phyloP scores from a whole-genome alignment of 495 filamentous ascomycete genomes.

The Penicillium verhagenii region DNA sequence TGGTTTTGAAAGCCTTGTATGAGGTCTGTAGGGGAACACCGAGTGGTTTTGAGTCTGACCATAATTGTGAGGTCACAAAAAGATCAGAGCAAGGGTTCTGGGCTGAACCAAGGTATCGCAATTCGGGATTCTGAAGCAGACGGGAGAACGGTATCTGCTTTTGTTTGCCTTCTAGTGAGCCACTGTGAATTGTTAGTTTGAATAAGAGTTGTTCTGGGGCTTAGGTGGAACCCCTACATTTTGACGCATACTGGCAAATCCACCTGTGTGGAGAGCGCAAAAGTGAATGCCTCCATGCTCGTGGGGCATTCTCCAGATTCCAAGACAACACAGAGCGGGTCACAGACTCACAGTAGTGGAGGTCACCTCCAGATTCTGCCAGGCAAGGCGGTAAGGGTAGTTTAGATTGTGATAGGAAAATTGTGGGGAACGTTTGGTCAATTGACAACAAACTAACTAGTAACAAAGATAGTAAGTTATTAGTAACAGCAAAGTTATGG shows the following conservation, averaged over 20 bases:
- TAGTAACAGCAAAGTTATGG: no score
- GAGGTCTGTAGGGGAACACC: constrained; percentile 89
- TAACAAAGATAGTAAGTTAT: no score
- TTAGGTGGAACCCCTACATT: constrained; percentile 56
- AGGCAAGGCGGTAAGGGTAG: no score
- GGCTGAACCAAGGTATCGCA: constrained; percentile 84
- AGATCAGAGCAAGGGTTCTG: constrained; percentile 75
- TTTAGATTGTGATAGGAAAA: no score
- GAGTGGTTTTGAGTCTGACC: constrained; percentile 92
- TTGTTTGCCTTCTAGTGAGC: constrained; percentile 83
- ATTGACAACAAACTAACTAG: no score
- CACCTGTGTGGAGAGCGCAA: constrained; percentile 80
- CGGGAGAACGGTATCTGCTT: constrained; percentile 74
- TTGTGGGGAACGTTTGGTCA: no score
- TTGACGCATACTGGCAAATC: constrained; percentile 77
- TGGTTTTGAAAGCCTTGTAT: constrained; percentile 81
- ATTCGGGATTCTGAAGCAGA: constrained; percentile 70
- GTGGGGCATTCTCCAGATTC: constrained; percentile 3
- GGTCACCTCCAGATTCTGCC: no score
- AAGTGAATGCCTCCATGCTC: constrained; percentile 89
- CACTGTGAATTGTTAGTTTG: constrained; percentile 47
- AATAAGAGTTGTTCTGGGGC: constrained; percentile 1
- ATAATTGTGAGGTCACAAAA: constrained; percentile 88
- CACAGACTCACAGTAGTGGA: no score
- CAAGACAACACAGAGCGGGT: not conserved